These are phyloP conservation scores for Drosera spatulata DNA, from an alignment of 179 eudicot species.

Conservation along the genomic window DNA sequence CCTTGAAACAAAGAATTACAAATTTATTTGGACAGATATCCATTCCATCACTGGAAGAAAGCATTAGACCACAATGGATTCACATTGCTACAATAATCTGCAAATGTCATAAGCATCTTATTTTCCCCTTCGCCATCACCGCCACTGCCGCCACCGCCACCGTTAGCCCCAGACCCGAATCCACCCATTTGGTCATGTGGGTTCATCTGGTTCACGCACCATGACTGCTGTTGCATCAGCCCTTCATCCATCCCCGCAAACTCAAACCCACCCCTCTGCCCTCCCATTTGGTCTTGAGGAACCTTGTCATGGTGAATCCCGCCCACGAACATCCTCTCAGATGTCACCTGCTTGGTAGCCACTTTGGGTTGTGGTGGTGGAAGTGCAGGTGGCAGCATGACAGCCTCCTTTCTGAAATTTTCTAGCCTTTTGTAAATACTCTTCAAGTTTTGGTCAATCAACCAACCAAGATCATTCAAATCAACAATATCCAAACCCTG, in stretches of 20 bases:
- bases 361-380: background rate
- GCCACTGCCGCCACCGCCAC: background rate
- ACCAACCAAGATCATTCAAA: constrained; percentile 30
- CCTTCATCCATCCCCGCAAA: background rate
- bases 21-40: background rate
- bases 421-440: constrained; percentile 19
- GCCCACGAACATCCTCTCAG: background rate
- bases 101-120: background rate
- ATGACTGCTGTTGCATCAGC: background rate
- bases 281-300: background rate
- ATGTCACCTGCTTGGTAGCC: background rate
- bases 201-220: too few relatives aligned
- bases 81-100: background rate
- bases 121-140: background rate
- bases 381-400: background rate
- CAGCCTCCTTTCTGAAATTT: constrained; percentile 3
- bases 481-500: constrained; percentile 21
- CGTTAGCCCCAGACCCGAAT: too few relatives aligned
- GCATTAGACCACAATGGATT: background rate
- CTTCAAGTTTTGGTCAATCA: constrained; percentile 22
- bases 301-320: background rate
- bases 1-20: too few relatives aligned
- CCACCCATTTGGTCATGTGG: too few relatives aligned
- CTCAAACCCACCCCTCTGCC: background rate
- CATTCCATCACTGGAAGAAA: background rate